Conservation (phyloP, 2,329 filamentous ascomycete genomes). For the Pseudocercospora fuligena region DNA sequence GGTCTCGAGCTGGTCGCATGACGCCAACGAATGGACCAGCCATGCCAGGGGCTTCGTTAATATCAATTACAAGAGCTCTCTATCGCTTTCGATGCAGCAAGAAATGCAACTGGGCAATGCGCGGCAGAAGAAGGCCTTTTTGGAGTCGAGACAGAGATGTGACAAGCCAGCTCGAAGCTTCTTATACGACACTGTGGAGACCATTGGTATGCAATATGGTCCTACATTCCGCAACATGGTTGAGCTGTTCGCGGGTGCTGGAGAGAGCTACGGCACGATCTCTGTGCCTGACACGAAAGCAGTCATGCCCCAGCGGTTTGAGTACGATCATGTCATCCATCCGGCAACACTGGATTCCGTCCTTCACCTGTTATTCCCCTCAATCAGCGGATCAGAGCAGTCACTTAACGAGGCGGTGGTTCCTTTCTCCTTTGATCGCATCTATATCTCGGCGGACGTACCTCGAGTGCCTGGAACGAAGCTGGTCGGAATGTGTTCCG, state of each 20-base stretch:
- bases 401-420: slow-evolving; percentile 20
- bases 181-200: slow-evolving; percentile 18
- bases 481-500: slow-evolving; percentile 8
- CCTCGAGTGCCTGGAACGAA: not conserved
- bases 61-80: slow-evolving; percentile 10
- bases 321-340: slow-evolving; percentile 62
- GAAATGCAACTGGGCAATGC: not conserved
- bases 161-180: slow-evolving; percentile 2
- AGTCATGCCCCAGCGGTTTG: slow-evolving; percentile 59
- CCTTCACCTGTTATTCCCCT: slow-evolving; percentile 48
- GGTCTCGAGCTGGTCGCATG: slow-evolving; percentile 8
- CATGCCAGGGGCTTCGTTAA: slow-evolving; percentile 11
- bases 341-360: slow-evolving; percentile 62
- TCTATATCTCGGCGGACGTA: slow-evolving; percentile 19
- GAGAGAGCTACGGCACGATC: slow-evolving; percentile 16
- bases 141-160: not conserved
- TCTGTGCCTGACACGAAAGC: slow-evolving; percentile 47
- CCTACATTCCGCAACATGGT: slow-evolving; percentile 23
- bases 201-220: slow-evolving; percentile 26
- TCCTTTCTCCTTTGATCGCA: slow-evolving; percentile 21
- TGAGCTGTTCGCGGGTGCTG: slow-evolving; percentile 8
- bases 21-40: slow-evolving; percentile 13
- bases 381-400: slow-evolving; percentile 16
- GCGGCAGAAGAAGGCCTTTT: not conserved
- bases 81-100: not conserved